These are phyloP conservation scores for Phytophthora rubi DNA, from an alignment of 352 stramenopile species.

Conservation along the genomic window DNA sequence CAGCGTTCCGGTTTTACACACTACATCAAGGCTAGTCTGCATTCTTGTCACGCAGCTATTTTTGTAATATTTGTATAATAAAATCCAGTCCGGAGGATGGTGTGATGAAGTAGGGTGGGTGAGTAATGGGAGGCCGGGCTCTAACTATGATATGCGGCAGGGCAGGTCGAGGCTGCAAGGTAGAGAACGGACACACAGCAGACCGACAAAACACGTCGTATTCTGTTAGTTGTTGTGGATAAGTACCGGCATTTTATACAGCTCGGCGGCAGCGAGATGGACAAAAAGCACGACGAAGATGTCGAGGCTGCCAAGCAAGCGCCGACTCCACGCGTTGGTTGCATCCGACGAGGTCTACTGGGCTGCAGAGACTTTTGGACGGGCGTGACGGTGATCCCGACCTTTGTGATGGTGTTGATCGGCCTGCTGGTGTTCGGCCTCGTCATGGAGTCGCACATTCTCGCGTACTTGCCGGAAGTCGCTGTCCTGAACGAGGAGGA, in stretches of 20 bases:
- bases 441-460: slow-evolving; percentile 27
- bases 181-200: too few relatives aligned
- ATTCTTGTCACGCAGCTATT: too few relatives aligned
- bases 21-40: too few relatives aligned
- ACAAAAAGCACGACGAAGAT: background rate
- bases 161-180: too few relatives aligned
- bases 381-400: slow-evolving; percentile 25
- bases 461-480: slow-evolving; percentile 15
- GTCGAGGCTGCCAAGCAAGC: slow-evolving; percentile 8
- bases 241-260: background rate
- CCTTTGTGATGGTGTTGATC: slow-evolving; percentile 24
- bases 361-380: slow-evolving; percentile 25
- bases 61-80: too few relatives aligned
- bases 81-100: too few relatives aligned
- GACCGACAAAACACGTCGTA: too few relatives aligned
- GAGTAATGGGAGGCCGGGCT: too few relatives aligned
- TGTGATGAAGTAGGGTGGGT: too few relatives aligned
- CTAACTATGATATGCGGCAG: too few relatives aligned
- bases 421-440: slow-evolving; percentile 25
- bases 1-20: too few relatives aligned
- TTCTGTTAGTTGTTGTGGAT: too few relatives aligned
- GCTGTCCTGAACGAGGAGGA: slow-evolving; percentile 9
- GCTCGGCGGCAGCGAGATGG: background rate
- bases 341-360: background rate
- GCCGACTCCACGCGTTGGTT: background rate